These are phyloP conservation scores for Venturia carpophila DNA, from an alignment of 2,329 filamentous ascomycete species.

Conservation along the genomic window DNA sequence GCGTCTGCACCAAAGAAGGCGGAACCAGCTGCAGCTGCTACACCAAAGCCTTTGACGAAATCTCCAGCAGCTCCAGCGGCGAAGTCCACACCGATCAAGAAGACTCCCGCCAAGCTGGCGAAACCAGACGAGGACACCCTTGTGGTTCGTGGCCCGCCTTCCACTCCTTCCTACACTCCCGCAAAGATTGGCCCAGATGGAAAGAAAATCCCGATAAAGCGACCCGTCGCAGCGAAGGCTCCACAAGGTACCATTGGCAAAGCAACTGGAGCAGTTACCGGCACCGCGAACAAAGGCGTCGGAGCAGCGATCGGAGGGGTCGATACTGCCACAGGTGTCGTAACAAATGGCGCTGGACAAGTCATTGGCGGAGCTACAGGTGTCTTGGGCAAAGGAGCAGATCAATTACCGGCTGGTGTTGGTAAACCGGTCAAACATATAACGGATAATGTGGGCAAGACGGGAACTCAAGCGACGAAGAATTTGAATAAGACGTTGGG, in stretches of 20 bases:
- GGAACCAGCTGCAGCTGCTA: conserved; percentile 17
- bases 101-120: conserved; percentile 22
- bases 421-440: conserved; percentile 35
- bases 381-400: conserved; percentile 31
- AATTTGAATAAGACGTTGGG: conserved; percentile 36
- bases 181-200: conserved; percentile 16
- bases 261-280: conserved; percentile 30
- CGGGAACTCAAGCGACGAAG: conserved; percentile 32
- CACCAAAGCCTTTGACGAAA: conserved; percentile 17
- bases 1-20: conserved; percentile 20
- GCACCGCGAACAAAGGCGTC: conserved; percentile 32
- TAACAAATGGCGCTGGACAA: conserved; percentile 22
- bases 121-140: conserved; percentile 18
- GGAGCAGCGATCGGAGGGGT: conserved; percentile 24
- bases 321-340: conserved; percentile 24
- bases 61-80: conserved; percentile 19
- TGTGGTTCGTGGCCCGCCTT: neutral
- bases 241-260: conserved; percentile 32
- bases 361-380: conserved; percentile 33
- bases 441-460: conserved; percentile 36
- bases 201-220: conserved; percentile 24
- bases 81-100: conserved; percentile 24
- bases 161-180: conserved; percentile 22
- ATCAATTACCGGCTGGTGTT: conserved; percentile 28
- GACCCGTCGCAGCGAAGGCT: conserved; percentile 28